A percentile compares a stretch with the other conserved stretches of the same genome.
Conservation (phyloP, 73 alveolate genomes). For the Paraurostyla sp. region DNA sequence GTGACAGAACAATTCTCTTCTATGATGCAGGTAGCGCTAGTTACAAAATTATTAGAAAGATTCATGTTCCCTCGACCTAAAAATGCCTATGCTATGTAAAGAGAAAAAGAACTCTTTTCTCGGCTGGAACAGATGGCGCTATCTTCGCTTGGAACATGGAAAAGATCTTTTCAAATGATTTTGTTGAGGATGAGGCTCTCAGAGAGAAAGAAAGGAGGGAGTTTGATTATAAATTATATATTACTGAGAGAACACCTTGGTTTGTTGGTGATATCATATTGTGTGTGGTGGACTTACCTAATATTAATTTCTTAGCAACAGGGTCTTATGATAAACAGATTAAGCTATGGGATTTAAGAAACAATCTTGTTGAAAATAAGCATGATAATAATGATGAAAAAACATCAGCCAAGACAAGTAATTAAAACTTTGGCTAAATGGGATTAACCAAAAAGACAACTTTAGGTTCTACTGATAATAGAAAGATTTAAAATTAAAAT, state of each 20-base stretch:
- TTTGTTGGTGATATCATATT: conserved; percentile 71
- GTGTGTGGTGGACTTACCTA: conserved; percentile 78
- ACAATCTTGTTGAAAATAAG: conserved; percentile 1
- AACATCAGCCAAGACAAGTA: conserved; percentile 30
- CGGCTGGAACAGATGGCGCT: conserved; percentile 85
- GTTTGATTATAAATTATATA: conserved; percentile 69
- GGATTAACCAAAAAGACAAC: conserved; percentile 5
- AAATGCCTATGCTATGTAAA: conserved; percentile 75
- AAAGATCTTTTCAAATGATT: conserved; percentile 71
- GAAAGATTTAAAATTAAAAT: background rate
- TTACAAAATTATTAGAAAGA: conserved; percentile 62
- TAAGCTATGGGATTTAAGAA: conserved; percentile 80
- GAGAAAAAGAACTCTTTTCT: conserved; percentile 65
- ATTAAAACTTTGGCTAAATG: conserved; percentile 34
- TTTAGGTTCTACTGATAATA: background rate
- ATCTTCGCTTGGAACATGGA: conserved; percentile 81
- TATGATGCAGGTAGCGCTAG: conserved; percentile 66
- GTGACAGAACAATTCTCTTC: conserved; percentile 70
- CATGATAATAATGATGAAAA: conserved; percentile 39
- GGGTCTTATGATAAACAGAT: conserved; percentile 79
- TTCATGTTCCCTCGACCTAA: conserved; percentile 79
- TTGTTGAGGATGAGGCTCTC: conserved; percentile 69
- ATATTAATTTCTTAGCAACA: conserved; percentile 79
- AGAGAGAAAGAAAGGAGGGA: conserved; percentile 70
- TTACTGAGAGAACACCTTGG: conserved; percentile 84